phyloP scores from a whole-genome alignment of 176 grass and related monocot species.

The Hordeum vulgare region DNA sequence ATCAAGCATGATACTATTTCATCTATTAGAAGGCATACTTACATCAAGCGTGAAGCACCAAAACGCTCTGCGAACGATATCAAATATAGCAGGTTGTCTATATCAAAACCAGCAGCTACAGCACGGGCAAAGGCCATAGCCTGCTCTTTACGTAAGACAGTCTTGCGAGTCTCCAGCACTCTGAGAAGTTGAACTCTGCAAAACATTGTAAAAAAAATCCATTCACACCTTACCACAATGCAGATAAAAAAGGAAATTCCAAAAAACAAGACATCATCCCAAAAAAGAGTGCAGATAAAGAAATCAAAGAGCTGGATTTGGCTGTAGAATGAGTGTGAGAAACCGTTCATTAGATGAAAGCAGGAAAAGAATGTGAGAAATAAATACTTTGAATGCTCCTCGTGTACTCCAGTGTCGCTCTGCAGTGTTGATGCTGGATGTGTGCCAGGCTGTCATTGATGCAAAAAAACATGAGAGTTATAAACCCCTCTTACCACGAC shows the following conservation, averaged over 20 bases:
- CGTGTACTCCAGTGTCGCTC: constrained; percentile 49
- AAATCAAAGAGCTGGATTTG: not conserved
- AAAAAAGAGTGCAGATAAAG: too few species aligned
- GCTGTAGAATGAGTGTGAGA: not conserved
- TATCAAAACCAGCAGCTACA: constrained; percentile 88
- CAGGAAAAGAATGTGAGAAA: not conserved
- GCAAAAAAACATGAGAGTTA: constrained; percentile 21
- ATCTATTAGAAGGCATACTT: constrained; percentile 20
- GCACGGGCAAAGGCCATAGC: constrained; percentile 97
- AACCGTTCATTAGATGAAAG: not conserved
- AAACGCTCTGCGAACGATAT: constrained; percentile 72
- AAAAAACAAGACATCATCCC: not conserved
- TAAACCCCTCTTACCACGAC: not conserved
- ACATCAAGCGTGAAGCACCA: constrained; percentile 82
- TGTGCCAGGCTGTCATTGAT: constrained; percentile 66
- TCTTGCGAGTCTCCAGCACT: constrained; percentile 88
- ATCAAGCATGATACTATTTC: not conserved
- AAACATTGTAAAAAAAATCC: constrained; percentile 8
- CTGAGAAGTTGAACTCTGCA: constrained; percentile 86
- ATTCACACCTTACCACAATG: not conserved
- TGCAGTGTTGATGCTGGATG: constrained; percentile 33
- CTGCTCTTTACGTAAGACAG: constrained; percentile 85
- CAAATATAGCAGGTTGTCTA: constrained; percentile 68
- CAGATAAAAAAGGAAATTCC: constrained; percentile 10
- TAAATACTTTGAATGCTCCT: constrained; percentile 95